Percentiles rank a stretch among this genome's conserved stretches.
phyloP scores from a whole-genome alignment of 208 protist species.

The Entamoeba dispar region DNA sequence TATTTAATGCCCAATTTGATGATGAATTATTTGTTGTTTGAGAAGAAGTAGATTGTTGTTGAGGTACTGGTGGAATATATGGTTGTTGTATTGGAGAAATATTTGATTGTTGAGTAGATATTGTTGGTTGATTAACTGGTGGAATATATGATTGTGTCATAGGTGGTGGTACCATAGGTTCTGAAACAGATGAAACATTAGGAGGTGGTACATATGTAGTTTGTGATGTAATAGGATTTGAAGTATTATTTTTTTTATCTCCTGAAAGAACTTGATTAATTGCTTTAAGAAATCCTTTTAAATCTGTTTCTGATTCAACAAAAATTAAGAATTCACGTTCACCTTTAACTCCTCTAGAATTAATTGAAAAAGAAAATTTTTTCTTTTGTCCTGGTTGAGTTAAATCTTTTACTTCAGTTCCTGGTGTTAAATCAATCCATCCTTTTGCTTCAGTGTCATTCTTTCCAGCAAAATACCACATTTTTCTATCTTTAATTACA shows the following conservation, averaged over 20 bases:
- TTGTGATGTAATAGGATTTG: neutral
- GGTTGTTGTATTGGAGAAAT: neutral
- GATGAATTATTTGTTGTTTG: neutral
- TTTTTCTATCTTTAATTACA: neutral
- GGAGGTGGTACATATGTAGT: neutral
- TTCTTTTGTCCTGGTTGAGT: neutral
- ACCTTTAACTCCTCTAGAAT: neutral
- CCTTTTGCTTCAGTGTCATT: neutral
- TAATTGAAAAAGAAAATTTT: neutral
- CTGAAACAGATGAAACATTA: neutral
- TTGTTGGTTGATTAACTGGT: neutral
- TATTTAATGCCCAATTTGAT: neutral
- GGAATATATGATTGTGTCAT: neutral
- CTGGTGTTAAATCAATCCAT: neutral
- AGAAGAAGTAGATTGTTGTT: neutral
- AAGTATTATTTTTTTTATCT: neutral
- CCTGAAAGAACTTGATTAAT: neutral
- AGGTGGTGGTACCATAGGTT: neutral
- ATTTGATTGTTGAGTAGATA: neutral
- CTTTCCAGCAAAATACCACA: neutral
- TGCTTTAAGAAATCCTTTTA: neutral
- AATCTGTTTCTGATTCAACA: neutral
- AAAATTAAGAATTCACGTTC: neutral
- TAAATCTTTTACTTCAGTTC: neutral
- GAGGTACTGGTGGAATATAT: neutral